Percentiles rank a stretch among this genome's conserved stretches.
Conservation (phyloP, 768 basidiomycete genomes). For the Lentinula guzmanii region DNA sequence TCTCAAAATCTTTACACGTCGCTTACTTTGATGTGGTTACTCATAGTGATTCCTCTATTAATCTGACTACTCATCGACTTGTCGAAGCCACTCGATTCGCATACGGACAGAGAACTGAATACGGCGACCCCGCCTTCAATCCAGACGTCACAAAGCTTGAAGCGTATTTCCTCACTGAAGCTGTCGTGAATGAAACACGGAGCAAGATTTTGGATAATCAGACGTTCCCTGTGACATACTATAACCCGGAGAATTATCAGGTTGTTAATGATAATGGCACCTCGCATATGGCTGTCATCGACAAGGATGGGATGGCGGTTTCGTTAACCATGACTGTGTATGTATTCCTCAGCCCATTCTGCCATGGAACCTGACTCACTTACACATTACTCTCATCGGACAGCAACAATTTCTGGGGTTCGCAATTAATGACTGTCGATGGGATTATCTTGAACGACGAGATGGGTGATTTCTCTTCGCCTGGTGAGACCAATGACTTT, state of each 20-base stretch:
- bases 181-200: conserved; percentile 17
- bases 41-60: conserved; percentile 19
- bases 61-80: conserved; percentile 26
- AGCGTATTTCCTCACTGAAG: conserved; percentile 20
- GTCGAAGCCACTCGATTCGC: conserved; percentile 28
- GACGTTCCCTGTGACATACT: conserved; percentile 22
- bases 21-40: too few relatives aligned
- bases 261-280: conserved; percentile 27
- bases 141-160: conserved; percentile 29
- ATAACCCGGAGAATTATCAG: conserved; percentile 24
- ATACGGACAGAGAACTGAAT: conserved; percentile 24
- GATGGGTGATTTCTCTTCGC: conserved; percentile 23
- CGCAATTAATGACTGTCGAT: conserved; percentile 19
- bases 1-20: neutral
- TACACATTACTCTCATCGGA: neutral
- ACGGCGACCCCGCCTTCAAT: conserved; percentile 31
- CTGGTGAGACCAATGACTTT: conserved; percentile 22
- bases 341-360: neutral
- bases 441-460: conserved; percentile 19
- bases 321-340: conserved; percentile 20
- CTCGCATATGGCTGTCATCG: conserved; percentile 28
- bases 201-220: conserved; percentile 19
- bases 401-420: conserved; percentile 19
- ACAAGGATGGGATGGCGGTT: conserved; percentile 20
- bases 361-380: too few relatives aligned